These are phyloP conservation scores for Crithidia acanthocephali DNA, from an alignment of 208 protist species.

Conservation along the genomic window DNA sequence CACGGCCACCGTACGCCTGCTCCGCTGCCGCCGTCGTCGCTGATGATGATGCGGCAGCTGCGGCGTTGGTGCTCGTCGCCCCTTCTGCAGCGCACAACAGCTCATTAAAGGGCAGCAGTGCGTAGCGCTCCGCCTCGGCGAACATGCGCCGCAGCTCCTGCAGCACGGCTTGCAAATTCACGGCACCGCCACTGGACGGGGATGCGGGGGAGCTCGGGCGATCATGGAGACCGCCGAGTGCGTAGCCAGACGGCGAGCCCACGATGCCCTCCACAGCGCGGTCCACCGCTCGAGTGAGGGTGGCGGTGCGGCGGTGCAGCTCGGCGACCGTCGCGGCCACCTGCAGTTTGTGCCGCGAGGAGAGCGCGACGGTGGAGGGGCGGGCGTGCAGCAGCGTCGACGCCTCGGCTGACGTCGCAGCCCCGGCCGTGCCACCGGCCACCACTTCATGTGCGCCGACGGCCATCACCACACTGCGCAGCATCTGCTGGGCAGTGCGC, in stretches of 20 bases:
- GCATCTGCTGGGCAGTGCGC: conserved; percentile 40
- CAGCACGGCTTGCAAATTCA: conserved; percentile 41
- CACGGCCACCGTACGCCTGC: not conserved
- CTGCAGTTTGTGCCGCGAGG: conserved; percentile 38
- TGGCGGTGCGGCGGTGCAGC: conserved; percentile 58
- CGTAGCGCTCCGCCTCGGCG: conserved; percentile 49
- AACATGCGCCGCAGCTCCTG: conserved; percentile 49
- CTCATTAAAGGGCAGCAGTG: conserved; percentile 64
- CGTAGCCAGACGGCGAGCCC: not conserved
- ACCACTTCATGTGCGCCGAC: conserved; percentile 25
- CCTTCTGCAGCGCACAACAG: conserved; percentile 31
- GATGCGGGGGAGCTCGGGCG: not conserved
- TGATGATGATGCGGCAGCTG: not conserved
- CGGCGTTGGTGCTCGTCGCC: not conserved
- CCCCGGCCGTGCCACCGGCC: not conserved
- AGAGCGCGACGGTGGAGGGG: conserved; percentile 19
- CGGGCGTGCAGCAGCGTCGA: not conserved
- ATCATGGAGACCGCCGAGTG: not conserved
- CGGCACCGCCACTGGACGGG: not conserved
- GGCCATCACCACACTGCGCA: conserved; percentile 37
- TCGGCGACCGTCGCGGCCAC: conserved; percentile 47
- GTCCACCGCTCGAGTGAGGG: conserved; percentile 41
- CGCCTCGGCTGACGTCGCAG: not conserved
- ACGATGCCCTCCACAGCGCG: conserved; percentile 40
- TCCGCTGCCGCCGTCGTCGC: not conserved